Evolutionary conservation across 148 eudicot genomes (phyloP).

Genomic region (Arctostaphylos glauca): DNA sequence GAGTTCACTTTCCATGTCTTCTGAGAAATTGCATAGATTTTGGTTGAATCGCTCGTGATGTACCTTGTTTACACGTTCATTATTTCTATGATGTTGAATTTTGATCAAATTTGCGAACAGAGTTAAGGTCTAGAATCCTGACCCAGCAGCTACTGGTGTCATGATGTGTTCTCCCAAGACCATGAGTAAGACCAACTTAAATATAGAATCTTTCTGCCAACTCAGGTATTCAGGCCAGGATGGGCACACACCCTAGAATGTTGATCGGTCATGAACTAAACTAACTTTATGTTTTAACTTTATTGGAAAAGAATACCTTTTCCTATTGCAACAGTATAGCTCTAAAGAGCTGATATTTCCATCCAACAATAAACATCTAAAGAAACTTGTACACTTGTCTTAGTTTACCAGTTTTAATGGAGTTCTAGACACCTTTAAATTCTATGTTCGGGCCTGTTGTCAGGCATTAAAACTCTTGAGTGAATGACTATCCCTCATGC

Average conservation of each 20-base stretch:
- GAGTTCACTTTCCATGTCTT: neutral
- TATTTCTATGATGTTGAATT: neutral
- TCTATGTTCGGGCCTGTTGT: neutral
- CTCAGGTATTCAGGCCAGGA: neutral
- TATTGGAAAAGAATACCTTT: neutral
- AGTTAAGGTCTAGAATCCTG: neutral
- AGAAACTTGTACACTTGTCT: too few species aligned
- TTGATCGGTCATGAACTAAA: neutral
- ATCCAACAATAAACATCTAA: neutral
- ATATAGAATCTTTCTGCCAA: neutral
- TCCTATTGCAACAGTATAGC: neutral
- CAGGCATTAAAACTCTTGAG: neutral
- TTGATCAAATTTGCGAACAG: neutral
- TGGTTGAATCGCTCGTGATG: neutral
- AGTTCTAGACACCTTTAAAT: neutral
- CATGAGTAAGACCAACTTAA: neutral
- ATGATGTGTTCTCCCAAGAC: neutral
- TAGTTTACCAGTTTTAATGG: neutral
- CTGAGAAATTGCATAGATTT: neutral
- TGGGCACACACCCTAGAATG: conserved; percentile 1
- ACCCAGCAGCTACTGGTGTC: neutral
- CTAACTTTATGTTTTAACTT: neutral
- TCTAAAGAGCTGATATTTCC: neutral
- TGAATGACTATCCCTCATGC: neutral
- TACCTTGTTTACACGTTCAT: neutral